Evolutionary conservation across 768 basidiomycete species (phyloP).

Genomic region (Tylopilus sp.): DNA sequence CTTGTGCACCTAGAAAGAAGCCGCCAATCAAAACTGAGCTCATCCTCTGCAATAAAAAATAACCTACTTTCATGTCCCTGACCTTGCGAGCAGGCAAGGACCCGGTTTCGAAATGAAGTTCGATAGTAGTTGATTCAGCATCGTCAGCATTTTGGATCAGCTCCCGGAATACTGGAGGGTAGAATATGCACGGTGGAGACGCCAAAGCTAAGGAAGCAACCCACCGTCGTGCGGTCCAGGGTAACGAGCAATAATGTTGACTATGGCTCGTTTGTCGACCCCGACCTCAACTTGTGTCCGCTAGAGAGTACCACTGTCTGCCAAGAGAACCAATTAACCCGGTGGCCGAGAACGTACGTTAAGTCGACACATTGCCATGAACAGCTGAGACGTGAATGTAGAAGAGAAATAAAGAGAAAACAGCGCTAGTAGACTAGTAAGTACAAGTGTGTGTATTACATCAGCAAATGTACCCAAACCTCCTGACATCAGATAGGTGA

Average conservation of each 20-base stretch:
- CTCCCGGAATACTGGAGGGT: conserved; percentile 36
- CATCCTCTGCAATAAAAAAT: no score
- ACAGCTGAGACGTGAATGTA: neutral
- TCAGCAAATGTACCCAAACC: no score
- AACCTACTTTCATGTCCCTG: neutral
- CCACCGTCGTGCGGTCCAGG: conserved; percentile 13
- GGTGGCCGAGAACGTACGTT: neutral
- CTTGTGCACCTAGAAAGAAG: conserved; percentile 1
- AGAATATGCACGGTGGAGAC: neutral
- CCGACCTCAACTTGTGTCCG: conserved; percentile 11
- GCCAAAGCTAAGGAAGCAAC: neutral
- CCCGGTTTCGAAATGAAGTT: conserved; percentile 36
- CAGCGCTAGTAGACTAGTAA: no score
- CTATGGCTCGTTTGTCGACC: conserved; percentile 13
- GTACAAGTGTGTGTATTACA: no score
- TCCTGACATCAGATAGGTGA: no score
- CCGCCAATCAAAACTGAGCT: no score
- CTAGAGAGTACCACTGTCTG: neutral
- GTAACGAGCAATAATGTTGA: conserved; percentile 18
- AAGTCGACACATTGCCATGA: neutral
- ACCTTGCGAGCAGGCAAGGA: neutral
- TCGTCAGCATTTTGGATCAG: no score
- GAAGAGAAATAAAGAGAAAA: no score
- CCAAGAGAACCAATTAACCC: neutral
- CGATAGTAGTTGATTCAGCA: conserved; percentile 34